Base-by-base conservation (phyloP, 2,329 filamentous ascomycete species). In the Diaporthe batatas region DNA sequence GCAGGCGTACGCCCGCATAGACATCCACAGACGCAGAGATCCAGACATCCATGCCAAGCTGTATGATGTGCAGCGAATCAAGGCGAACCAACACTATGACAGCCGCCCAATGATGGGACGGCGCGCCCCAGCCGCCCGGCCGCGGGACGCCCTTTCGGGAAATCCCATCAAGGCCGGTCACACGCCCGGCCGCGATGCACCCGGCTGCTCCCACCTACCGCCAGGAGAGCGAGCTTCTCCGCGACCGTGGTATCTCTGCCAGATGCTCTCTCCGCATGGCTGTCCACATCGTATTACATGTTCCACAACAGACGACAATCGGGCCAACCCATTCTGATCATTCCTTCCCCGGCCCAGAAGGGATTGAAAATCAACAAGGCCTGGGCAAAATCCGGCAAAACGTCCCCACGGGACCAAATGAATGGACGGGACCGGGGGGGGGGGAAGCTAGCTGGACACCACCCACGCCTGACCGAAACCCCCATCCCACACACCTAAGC, bases 401-500 rank as follows among this genome's bases (percentile, higher is more conserved):
- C 44, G 32, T 51, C 36, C 7, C 36, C 62, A 65, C 42, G 29
- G 29, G 44, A 65, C 44, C 21, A 36, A 6, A 16, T 7, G 44
- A 29, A 7, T 12, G 29, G 5, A 16, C 12, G 58, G 58, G 12
- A 36, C n/a, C n/a, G 32, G 55, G 21, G 29, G 18, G 21, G 29
- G 32, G 32, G 8, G 12, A 39, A 64, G 11, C 39, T 47, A 47
- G 25, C 23, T 47, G n/a, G 18, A 18, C 21, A 64, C 59, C n/a
- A 51, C 59, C 59, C 59, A 65, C 59, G 59, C 42, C 58, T 34
- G 42, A 25, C 36, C 57, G 36, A 64, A 49, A 49, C 59, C 59
- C 59, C 62, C 62, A 65, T 65, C 62, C 62, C 62, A 36, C 62
- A 51, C 62, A 65, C 62, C 44, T 65, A 51, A 51, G 62, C 62